Evolutionary conservation across 768 basidiomycete species (phyloP), one percentile per base, ranked within the genome.

Genomic region (Gautieria morchelliformis): DNA sequence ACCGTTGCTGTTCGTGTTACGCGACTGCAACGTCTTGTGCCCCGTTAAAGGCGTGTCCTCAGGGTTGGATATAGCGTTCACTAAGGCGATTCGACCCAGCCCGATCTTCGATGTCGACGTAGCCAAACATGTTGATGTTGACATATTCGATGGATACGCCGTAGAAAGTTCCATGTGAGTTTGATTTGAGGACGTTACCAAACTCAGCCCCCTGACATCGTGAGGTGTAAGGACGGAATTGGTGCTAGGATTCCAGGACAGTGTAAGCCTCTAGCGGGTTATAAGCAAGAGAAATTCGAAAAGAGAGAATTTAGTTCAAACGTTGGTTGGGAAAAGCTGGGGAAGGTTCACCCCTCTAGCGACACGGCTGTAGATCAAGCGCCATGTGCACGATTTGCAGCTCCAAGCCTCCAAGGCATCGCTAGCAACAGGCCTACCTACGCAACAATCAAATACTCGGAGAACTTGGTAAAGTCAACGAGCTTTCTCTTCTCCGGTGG

Each of bases 161-260:
- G 67, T 93, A 99, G 75, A 96, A 97, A 0, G 96, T 99, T 39
- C 96, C 96, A 64, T 99, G 98, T 32, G 89, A 97, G 70, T 99
- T 98, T 30, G 94, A 96, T 70, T 95, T 95, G 59, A 93, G 79
- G 62, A 98, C 85, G 65, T 81, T 87, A 37, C 96, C 96, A 85
- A 89, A 98, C 66, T 76, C 87, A 2, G 85, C 89, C 20, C 74
- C 77, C 0, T 80, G 78, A 90, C 75, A 89, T 95, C 0, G 96
- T 98, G 77, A 95, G 87, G 64, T 95, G 95, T 11, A 99, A 69
- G 82, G 98, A 99, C 81, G 0, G 95, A 82, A 53, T 87, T 84
- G 0, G 96, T 99, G 65, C 78, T 87, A n/a, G 1, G 95, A 98
- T 70, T 99, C 96, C 8, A 98, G 79, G 47, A 98, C 80, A 3